Percentiles rank a stretch among this genome's conserved stretches.
Evolutionary conservation across 2,329 filamentous ascomycete genomes (phyloP).

Genomic region (Clonostachys rhizophaga): DNA sequence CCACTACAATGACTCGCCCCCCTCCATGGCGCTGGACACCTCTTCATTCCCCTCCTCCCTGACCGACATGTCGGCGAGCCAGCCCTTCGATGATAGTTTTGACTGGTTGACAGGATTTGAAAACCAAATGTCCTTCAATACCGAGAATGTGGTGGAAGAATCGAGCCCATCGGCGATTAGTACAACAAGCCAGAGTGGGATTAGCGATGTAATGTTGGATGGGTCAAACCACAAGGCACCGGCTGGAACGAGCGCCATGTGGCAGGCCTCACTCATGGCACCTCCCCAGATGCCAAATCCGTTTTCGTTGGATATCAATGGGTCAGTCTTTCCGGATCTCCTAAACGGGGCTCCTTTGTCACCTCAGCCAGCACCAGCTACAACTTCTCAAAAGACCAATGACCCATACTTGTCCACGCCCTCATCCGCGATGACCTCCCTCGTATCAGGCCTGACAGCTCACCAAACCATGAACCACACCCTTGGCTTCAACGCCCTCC

Average conservation of each 20-base stretch:
- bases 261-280: conserved; percentile 65
- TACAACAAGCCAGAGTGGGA: conserved; percentile 85
- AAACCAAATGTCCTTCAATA: conserved; percentile 67
- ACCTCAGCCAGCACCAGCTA: conserved; percentile 55
- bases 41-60: conserved; percentile 48
- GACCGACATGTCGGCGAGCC: conserved; percentile 51
- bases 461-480: conserved; percentile 58
- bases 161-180: conserved; percentile 96
- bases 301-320: conserved; percentile 71
- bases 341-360: conserved; percentile 69
- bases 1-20: conserved; percentile 78
- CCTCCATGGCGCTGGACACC: conserved; percentile 60
- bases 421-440: conserved; percentile 65
- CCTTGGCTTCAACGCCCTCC: conserved; percentile 59
- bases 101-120: conserved; percentile 83
- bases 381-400: conserved; percentile 59
- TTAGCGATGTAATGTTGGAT: conserved; percentile 89
- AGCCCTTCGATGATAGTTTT: conserved; percentile 70
- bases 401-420: conserved; percentile 78
- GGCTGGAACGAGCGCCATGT: conserved; percentile 54
- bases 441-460: conserved; percentile 63
- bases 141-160: conserved; percentile 81
- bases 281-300: conserved; percentile 65
- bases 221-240: conserved; percentile 62
- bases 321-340: conserved; percentile 73